phyloP scores from a whole-genome alignment of 345 rosid species.

The Gossypioides kirkii region DNA sequence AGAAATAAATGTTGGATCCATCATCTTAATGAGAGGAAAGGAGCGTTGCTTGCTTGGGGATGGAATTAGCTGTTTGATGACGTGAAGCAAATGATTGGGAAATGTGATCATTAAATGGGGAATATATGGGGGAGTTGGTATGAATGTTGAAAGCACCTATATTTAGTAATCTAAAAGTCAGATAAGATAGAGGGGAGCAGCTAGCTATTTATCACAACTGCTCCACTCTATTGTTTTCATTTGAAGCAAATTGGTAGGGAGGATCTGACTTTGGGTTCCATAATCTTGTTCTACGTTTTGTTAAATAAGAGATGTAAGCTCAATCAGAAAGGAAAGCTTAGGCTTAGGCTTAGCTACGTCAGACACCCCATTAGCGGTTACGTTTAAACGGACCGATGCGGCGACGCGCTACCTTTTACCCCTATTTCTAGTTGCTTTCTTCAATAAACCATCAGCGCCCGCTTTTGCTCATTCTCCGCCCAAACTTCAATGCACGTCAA shows the following conservation, averaged over 20 bases:
- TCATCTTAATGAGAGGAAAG: neutral
- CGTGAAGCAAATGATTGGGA: constrained; percentile 21
- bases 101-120: neutral
- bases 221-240: no score
- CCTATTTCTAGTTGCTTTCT: neutral
- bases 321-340: neutral
- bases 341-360: neutral
- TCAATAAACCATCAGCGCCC: neutral
- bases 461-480: neutral
- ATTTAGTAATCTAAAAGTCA: no score
- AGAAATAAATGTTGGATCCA: neutral
- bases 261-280: no score
- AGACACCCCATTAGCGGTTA: neutral
- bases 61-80: constrained; percentile 10
- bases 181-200: no score
- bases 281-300: constrained; percentile 2
- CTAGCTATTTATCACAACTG: no score
- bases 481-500: neutral
- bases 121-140: neutral
- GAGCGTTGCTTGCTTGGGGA: neutral
- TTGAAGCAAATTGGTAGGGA: no score
- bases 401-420: neutral
- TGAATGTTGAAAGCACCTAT: no score
- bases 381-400: constrained; percentile 11
- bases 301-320: neutral